phyloP scores from a whole-genome alignment of 257 asterid species.

The Nicotiana undulata region DNA sequence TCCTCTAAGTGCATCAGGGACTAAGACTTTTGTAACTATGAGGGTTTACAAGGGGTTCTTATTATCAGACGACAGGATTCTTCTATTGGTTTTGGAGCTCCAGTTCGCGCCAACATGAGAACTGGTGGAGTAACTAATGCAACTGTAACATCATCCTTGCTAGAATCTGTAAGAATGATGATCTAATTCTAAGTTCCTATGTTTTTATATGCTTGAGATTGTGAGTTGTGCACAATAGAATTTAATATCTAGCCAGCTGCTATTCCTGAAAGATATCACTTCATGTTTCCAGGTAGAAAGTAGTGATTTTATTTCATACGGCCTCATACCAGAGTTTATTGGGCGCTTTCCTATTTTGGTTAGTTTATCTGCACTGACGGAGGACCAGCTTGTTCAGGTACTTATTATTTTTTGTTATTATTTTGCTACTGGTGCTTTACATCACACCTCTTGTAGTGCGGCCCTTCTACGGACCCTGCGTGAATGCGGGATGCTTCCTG shows the following conservation, averaged over 20 bases:
- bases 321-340: constrained; percentile 88
- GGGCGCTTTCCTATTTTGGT: constrained; percentile 97
- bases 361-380: constrained; percentile 75
- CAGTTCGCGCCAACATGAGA: constrained; percentile 90
- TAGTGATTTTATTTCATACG: constrained; percentile 85
- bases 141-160: constrained; percentile 64
- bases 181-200: not conserved
- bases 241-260: not conserved
- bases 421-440: not conserved
- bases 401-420: constrained; percentile 2
- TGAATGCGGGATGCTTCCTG: too few relatives aligned
- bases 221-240: not conserved
- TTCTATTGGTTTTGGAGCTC: constrained; percentile 93
- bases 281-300: constrained; percentile 75
- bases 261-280: not conserved
- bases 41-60: not conserved
- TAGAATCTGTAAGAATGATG: constrained; percentile 70
- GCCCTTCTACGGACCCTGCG: too few relatives aligned
- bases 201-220: not conserved
- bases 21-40: not conserved
- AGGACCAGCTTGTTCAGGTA: constrained; percentile 92
- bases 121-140: constrained; percentile 71
- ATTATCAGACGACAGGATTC: constrained; percentile 80
- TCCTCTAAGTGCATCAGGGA: not conserved
- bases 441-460: too few relatives aligned